Base-by-base conservation (phyloP, 768 basidiomycete species). In the Xerocomellus intermedius region DNA sequence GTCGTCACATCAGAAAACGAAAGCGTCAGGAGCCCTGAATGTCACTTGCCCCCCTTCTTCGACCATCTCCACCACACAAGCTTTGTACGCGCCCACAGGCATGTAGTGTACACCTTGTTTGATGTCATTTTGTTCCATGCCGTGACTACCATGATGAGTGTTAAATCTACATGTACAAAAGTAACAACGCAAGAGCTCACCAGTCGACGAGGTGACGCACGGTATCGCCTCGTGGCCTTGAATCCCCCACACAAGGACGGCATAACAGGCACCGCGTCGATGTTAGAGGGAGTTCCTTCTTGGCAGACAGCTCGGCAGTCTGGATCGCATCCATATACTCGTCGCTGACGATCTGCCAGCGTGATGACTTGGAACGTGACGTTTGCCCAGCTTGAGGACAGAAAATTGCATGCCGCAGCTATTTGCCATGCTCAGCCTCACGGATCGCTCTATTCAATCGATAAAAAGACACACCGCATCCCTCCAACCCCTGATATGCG, bases 261-360 rank as follows among this genome's bases (percentile, higher is more conserved):
- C 50, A 52, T 14, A 44, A 3, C 19, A 45, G 14, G 13, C 51
- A 52, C 36, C 51, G 43, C n/a, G 13, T 17, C n/a, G n/a, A 26
- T 7, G 1, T 9, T n/a, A 2, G 17, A 14, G 7, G 22, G 2
- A 17, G 8, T 6, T 19, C 13, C 2, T n/a, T 8, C 8, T 5
- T 36, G 24, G 5, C n/a, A 7, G 10, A 33, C 24, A n/a, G 12
- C 35, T 52, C 42, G 13, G 13, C 24, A 16, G 42, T 14, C 8
- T 19, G 33, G 42, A 52, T 44, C 8, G 33, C 42, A 10, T 21
- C 13, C 2, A 52, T 10, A 13, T 36, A 4, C 9, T 36, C 26
- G 24, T 52, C 35, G 10, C n/a, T 3, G n/a, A 52, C 16, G n/a
- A 24, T 1, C 30, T 37, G 6, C 50, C 50, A 52, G 7, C 24